Base-by-base conservation (phyloP, 352 stramenopile genomes). In the Aphanomyces stellatus region DNA sequence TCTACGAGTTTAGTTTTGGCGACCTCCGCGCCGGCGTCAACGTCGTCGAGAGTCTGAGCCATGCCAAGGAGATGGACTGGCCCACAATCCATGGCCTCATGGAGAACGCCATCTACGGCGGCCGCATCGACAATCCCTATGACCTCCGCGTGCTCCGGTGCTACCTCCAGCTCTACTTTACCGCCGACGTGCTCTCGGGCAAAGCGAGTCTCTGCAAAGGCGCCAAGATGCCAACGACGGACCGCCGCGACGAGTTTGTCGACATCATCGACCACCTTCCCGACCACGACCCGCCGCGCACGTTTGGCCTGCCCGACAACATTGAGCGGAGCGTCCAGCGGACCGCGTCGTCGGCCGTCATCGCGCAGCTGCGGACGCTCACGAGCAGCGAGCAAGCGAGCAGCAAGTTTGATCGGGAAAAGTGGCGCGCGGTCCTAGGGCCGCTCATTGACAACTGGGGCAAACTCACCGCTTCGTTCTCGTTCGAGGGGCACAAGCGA, bases 61-160 rank as follows among this genome's bases (percentile, higher is more conserved):
- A 84, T n/a, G 78, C 72, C 1, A 70, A 55, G 8, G 68, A 28
- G 4, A 95, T 96, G 27, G 89, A 98, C 75, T 98, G 90, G 90
- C 71, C 76, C 27, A 87, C 87, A n/a, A 76, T 98, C 19, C 89
- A 97, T 37, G 93, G 93, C 0, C 71, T 98, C 27, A 98, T 98
- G 88, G 92, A 98, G 75, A 97, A 98, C 56, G 89, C 90, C 8
- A 96, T 98, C 41, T 98, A 98, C 69, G 95, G 95, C 30, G 92
- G 94, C 3, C 85, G 95, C 15, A 84, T 98, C 22, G 92, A 98
- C 71, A 97, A 98, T 49, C 81, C 82, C 48, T 96, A 96, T 70
- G 95, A 98, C 51, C 62, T 97, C 19, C 79, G 89, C 1, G 95
- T 98, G 0, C 74, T 98, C 19, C 79, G 82, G 6, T 89, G 79